Evolutionary conservation across 176 grass and related monocot species (phyloP), one percentile per base, ranked within the genome.

Genomic region (Chrysopogon serrulatus): DNA sequence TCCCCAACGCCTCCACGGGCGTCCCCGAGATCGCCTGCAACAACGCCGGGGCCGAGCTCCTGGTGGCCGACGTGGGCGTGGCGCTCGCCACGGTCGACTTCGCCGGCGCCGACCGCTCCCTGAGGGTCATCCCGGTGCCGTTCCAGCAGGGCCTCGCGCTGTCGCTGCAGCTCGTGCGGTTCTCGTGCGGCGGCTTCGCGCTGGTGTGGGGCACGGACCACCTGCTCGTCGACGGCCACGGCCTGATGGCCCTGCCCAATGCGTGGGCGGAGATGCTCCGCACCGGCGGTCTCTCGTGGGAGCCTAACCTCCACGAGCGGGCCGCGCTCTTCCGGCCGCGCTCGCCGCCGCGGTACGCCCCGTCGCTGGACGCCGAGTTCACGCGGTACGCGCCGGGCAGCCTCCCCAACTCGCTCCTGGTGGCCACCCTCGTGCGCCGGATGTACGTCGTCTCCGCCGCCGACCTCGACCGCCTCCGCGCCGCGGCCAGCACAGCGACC

Each of bases 111-210:
- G 76, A 85, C 35, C 32, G 49, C 9, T 93, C 91, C 9, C 17
- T 89, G 1, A 28, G 72, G 2, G 9, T 5, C 61, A 64, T 93
- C 35, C 71, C 79, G 56, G 10, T 91, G 49, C 91, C 90, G 40
- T 96, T 89, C 51, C 26, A 44, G 5, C 32, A 67, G 0, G 91
- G 86, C 4, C 16, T 95, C n/a, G 79, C 93, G 23, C 83, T 95
- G 23, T 95, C 93, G 42, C 61, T 95, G 35, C 93, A 95, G 86
- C 79, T 95, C 6, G 86, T 91, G 4, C 82, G 76, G 56, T 95
- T 90, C 79, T 56, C 68, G 8, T 93, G 91, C 73, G 94, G 91
- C 10, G 94, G 94, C 10, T 96, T 93, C 78, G 87, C 91, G 17
- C 26, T 93, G 19, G 48, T 89, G 48, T 96, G 94, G 94, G 89